phyloP scores from a whole-genome alignment of 2,329 filamentous ascomycete genomes.

The Aspergillus aculeatinus region DNA sequence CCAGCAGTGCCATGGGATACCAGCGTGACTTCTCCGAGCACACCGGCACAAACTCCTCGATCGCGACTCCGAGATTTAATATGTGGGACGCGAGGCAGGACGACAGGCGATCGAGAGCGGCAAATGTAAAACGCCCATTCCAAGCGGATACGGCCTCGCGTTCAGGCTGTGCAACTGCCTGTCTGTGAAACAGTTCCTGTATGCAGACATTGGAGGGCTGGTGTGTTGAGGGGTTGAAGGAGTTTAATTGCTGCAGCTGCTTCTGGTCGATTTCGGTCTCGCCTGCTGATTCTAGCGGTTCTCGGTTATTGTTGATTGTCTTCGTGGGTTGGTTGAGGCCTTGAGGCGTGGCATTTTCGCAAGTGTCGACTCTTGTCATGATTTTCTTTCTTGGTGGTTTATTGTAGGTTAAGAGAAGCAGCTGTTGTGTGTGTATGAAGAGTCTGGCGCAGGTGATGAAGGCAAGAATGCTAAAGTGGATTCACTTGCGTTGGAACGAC shows the following conservation, averaged over 20 bases:
- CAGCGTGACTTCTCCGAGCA: conserved; percentile 14
- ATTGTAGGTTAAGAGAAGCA: too few species aligned
- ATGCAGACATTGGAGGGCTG: background rate
- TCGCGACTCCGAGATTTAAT: background rate
- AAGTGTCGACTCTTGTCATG: background rate
- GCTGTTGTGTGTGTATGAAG: too few species aligned
- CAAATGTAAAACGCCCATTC: background rate
- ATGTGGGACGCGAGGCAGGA: background rate
- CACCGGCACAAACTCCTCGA: conserved; percentile 4
- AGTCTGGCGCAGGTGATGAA: too few species aligned
- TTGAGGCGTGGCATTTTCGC: background rate
- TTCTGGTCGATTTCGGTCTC: background rate
- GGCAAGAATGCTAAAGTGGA: too few species aligned
- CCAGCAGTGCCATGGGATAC: conserved; percentile 11
- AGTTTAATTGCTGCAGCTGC: background rate
- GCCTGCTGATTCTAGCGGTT: background rate
- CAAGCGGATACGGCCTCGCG: background rate
- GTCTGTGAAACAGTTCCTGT: background rate
- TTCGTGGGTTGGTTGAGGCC: background rate
- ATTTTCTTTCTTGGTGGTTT: background rate
- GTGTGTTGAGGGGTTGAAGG: background rate
- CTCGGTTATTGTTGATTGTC: background rate
- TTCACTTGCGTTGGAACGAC: too few species aligned
- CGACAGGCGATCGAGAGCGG: background rate
- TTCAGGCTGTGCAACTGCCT: background rate